phyloP scores from a whole-genome alignment of 2,329 filamentous ascomycete genomes.

The Hysterium pulicare region DNA sequence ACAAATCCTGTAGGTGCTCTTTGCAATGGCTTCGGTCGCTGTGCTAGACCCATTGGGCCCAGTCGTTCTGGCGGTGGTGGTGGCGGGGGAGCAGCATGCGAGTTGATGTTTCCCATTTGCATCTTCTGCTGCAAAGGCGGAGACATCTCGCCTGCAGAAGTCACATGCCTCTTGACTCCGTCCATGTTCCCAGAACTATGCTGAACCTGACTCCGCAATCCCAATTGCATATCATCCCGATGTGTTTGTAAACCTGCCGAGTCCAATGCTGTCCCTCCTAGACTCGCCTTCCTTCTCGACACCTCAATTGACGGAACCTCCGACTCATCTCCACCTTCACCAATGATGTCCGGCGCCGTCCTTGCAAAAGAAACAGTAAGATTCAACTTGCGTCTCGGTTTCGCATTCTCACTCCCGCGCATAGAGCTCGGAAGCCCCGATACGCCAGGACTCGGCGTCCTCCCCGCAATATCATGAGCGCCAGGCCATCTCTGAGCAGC shows the following conservation, averaged over 20 bases:
- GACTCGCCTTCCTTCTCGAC: conserved; percentile 48
- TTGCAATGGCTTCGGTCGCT: conserved; percentile 27
- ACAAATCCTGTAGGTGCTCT: conserved; percentile 36
- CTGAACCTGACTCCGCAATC: conserved; percentile 22
- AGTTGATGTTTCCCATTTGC: conserved; percentile 35
- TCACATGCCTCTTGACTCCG: conserved; percentile 29
- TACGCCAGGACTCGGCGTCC: conserved; percentile 33
- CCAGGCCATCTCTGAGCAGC: conserved; percentile 52
- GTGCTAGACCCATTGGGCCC: conserved; percentile 34
- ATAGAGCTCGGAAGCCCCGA: conserved; percentile 23
- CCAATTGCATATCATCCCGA: conserved; percentile 30
- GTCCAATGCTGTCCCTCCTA: conserved; percentile 15
- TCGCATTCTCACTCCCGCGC: conserved; percentile 32
- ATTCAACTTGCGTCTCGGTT: conserved; percentile 58
- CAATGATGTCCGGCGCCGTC: conserved; percentile 74
- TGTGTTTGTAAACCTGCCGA: conserved; percentile 16
- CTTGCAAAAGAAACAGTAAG: conserved; percentile 72
- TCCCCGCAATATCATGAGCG: conserved; percentile 41
- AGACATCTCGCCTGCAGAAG: conserved; percentile 34
- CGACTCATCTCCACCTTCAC: conserved; percentile 86
- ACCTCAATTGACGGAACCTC: conserved; percentile 70
- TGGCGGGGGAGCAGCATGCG: conserved; percentile 22
- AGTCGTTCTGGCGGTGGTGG: conserved; percentile 23
- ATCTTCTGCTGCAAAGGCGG: conserved; percentile 35
- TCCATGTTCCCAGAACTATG: conserved; percentile 18